Base-by-base conservation (phyloP, 2,329 filamentous ascomycete genomes). In the Diaporthe caulivora region DNA sequence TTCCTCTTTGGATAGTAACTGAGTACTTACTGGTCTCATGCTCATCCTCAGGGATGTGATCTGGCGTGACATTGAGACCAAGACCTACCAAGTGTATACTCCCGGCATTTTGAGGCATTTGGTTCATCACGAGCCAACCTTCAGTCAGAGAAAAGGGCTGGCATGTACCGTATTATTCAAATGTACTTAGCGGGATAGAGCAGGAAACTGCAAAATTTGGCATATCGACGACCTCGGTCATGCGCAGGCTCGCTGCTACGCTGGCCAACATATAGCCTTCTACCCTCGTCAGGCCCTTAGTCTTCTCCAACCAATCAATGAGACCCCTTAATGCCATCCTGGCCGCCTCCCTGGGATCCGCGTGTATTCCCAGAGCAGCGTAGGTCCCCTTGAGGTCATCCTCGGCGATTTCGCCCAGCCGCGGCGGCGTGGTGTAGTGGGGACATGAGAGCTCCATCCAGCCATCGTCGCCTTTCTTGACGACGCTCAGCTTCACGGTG, bases 221-320 rank as follows among this genome's bases (percentile, higher is more conserved):
- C 84, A 89, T 86, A 74, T 89, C 87, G 29, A 89, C 87, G 2
- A 85, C 84, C 78, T 89, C 87, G 5, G 83, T 84, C 77, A 89
- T 86, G 75, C 86, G 86, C 75, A 90, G 76, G 76, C 87, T 84
- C 0, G 83, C 86, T 0, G 85, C 85, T 17, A 89, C 84, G 73
- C 86, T 88, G 34, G 83, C 83, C 26, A 89, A 78, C 80, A 90
- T 89, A 77, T 89, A 89, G 2, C 84, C 86, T 75, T 89, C 87
- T 9, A 80, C 80, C 57, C 84, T 81, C 17, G 78, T 82, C 47
- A 89, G 76, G 0, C 83, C 84, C 78, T 86, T 87, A 44, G 85
- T 85, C 4, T 79, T 82, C 15, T 83, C 81, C 6, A 89, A 79
- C 85, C 87, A 89, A 42, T 84, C 82, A 44, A 89, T 83, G 73